Evolutionary conservation across 768 basidiomycete species (phyloP).

Genomic region (Russula sp.): DNA sequence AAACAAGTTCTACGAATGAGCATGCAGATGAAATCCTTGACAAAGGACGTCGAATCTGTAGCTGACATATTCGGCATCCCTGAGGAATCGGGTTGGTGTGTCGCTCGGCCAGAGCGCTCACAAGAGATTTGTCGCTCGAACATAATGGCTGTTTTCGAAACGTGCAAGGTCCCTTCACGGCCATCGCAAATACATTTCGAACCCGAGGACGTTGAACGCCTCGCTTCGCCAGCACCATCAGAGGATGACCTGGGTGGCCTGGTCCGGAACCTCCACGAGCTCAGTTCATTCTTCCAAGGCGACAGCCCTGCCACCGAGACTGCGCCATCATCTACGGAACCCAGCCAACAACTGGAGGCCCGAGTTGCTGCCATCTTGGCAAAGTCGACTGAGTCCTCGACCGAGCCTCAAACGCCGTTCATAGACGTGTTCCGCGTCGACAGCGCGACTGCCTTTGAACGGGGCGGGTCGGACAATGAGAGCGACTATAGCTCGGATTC

Average conservation of each 20-base stretch:
- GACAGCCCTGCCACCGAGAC: constrained; percentile 19
- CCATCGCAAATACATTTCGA: constrained; percentile 70
- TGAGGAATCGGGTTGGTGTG: constrained; percentile 80
- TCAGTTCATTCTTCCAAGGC: constrained; percentile 67
- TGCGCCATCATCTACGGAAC: constrained; percentile 31
- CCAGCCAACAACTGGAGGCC: constrained; percentile 61
- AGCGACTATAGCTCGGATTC: constrained; percentile 29
- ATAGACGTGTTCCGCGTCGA: constrained; percentile 65
- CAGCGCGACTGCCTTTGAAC: constrained; percentile 21
- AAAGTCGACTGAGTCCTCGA: constrained; percentile 55
- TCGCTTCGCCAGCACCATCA: constrained; percentile 19
- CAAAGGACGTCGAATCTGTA: constrained; percentile 43
- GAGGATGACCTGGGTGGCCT: constrained; percentile 72
- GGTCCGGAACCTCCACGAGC: constrained; percentile 68
- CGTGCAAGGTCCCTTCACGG: constrained; percentile 62
- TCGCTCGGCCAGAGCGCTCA: constrained; percentile 57
- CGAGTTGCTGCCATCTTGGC: constrained; percentile 77
- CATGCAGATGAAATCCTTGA: constrained; percentile 52
- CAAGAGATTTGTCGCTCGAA: constrained; percentile 65
- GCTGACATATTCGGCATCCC: constrained; percentile 78
- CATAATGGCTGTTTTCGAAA: constrained; percentile 79
- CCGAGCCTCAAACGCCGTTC: constrained; percentile 74
- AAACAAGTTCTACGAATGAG: constrained; percentile 91
- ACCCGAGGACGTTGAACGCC: constrained; percentile 44
- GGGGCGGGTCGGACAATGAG: constrained; percentile 26